These are phyloP conservation scores for Blechomonas ayalai DNA, from an alignment of 208 protist species.

Conservation along the genomic window DNA sequence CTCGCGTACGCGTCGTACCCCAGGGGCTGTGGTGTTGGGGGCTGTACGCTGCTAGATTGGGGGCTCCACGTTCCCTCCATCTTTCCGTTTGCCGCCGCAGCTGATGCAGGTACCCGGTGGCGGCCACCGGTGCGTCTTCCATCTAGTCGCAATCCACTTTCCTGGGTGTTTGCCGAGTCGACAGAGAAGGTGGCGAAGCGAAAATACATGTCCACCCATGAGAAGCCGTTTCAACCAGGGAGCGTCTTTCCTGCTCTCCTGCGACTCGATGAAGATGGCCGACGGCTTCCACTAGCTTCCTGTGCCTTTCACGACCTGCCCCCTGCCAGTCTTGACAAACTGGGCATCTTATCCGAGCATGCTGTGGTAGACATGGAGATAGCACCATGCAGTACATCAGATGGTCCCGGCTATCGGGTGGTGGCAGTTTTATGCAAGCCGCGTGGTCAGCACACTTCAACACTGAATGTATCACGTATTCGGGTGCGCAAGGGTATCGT, in stretches of 20 bases:
- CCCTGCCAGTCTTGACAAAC: conserved; percentile 1
- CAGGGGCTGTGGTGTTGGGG: conserved; percentile 39
- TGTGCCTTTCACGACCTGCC: conserved; percentile 8
- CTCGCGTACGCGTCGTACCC: conserved; percentile 37
- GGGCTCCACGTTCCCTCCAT: conserved; percentile 19
- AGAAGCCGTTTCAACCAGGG: conserved; percentile 9
- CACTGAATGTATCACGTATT: neutral
- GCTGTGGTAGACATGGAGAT: conserved; percentile 12
- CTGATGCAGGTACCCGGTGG: conserved; percentile 7
- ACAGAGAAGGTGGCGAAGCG: conserved; percentile 4
- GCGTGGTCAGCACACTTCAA: neutral
- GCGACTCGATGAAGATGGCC: conserved; percentile 44
- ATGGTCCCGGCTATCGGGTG: conserved; percentile 1
- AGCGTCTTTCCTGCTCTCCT: conserved; percentile 28
- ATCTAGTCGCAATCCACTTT: conserved; percentile 33
- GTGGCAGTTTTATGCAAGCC: too few relatives aligned
- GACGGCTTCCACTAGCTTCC: conserved; percentile 35
- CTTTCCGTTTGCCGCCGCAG: neutral
- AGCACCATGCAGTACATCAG: neutral
- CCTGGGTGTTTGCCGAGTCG: conserved; percentile 63
- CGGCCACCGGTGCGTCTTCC: conserved; percentile 20
- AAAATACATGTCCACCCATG: conserved; percentile 9
- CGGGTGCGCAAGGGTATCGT: conserved; percentile 33
- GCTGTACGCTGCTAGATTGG: conserved; percentile 57
- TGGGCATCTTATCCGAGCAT: conserved; percentile 13